Percentiles rank a stretch among this genome's conserved stretches.
Conservation (phyloP, 139 green algal species). For the Monoraphidium neglectum region DNA sequence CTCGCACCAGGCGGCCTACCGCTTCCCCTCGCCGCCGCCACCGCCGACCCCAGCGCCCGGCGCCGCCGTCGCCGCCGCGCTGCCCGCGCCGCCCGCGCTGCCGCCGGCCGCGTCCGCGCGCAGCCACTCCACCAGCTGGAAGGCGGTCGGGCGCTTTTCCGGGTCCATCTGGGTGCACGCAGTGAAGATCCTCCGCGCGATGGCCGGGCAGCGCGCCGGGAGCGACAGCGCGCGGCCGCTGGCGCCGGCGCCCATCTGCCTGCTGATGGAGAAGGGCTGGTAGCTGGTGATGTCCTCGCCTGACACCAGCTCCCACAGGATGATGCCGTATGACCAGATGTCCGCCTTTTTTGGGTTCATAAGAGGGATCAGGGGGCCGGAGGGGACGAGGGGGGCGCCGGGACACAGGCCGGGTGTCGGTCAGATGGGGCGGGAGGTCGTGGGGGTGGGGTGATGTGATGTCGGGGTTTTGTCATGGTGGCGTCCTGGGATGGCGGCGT, state of each 20-base stretch:
- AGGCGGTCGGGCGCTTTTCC: constrained; percentile 44
- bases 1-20: too few species aligned
- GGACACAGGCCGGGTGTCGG: too few species aligned
- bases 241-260: constrained; percentile 30
- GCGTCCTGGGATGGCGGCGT: too few species aligned
- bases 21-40: too few species aligned
- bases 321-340: constrained; percentile 71
- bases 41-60: too few species aligned
- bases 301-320: constrained; percentile 71
- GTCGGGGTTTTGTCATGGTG: too few species aligned
- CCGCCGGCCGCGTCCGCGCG: constrained; percentile 28
- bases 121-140: constrained; percentile 68
- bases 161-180: constrained; percentile 45
- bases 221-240: constrained; percentile 35
- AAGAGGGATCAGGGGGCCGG: too few species aligned
- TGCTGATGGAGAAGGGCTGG: constrained; percentile 54
- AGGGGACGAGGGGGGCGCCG: too few species aligned
- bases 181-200: constrained; percentile 28
- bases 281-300: constrained; percentile 59
- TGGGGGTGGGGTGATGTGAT: not conserved
- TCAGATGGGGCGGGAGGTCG: too few species aligned
- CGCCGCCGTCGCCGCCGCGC: too few species aligned
- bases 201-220: constrained; percentile 20
- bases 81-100: too few species aligned
- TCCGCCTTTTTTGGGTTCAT: constrained; percentile 32